phyloP scores from a whole-genome alignment of 306 rosid species.

The Lathyrus sativus region DNA sequence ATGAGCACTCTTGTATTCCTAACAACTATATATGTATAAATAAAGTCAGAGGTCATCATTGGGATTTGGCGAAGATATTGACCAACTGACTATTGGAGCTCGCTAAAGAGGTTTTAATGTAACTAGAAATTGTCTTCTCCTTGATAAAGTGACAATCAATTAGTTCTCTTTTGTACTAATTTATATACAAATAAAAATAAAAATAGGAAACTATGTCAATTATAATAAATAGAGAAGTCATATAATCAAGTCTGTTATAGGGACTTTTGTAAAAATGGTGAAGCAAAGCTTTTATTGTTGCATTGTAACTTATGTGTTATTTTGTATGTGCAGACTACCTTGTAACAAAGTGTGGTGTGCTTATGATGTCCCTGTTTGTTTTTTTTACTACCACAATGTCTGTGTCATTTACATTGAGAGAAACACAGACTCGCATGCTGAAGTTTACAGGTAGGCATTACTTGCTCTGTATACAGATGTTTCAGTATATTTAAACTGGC shows the following conservation, averaged over 20 bases:
- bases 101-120: too few relatives aligned
- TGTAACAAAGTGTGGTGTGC: conserved; percentile 96
- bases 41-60: too few relatives aligned
- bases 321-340: conserved; percentile 78
- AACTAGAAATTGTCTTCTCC: too few relatives aligned
- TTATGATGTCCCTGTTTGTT: conserved; percentile 97
- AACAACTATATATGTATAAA: too few relatives aligned
- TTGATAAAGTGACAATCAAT: too few relatives aligned
- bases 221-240: background rate
- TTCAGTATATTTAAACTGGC: conserved; percentile 17
- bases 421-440: conserved; percentile 99
- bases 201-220: background rate
- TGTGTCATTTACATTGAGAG: conserved; percentile 95
- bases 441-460: conserved; percentile 81
- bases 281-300: conserved; percentile 10
- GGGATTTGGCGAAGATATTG: too few relatives aligned
- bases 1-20: background rate
- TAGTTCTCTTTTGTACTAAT: background rate
- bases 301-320: conserved; percentile 13
- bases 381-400: conserved; percentile 99
- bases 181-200: background rate
- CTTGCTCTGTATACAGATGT: conserved; percentile 28
- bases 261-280: conserved; percentile 1
- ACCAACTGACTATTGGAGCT: too few relatives aligned
- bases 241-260: background rate